Base-by-base conservation (phyloP, 495 filamentous ascomycete genomes). In the Aspergillus sclerotiicarbonarius region DNA sequence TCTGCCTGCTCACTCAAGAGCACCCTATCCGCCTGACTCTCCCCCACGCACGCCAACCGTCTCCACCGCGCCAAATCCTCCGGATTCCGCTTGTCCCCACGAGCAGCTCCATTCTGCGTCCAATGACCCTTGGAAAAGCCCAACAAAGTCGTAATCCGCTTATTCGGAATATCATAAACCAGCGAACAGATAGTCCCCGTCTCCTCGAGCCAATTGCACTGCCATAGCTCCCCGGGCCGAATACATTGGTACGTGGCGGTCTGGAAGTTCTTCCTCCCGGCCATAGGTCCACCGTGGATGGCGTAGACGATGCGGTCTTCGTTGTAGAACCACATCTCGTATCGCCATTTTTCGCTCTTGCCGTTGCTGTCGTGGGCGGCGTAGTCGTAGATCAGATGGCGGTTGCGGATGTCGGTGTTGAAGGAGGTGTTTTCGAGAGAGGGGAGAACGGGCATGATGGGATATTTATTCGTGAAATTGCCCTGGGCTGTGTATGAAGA, bases 311-410 rank as follows among this genome's bases (percentile, higher is more conserved):
- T 74, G 8, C 72, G 67, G 49, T 72, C 68, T 8, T 68, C 64
- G 52, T 73, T 73, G 48, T 72, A 69, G 60, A 76, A 77, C 69
- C 71, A 75, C 69, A 76, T 71, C 41, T 76, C 73, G 56, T 77
- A 76, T 10, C 71, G 71, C 75, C 74, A 76, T 62, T 71, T 77
- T 49, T 73, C 66, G 1, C 68, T 62, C n/a, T 68, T 67, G 12
- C 70, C 67, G 16, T 64, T 13, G 15, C 46, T 47, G 48, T 69
- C 65, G 29, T 70, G 54, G 2, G 67, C 70, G 6, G 57, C 63
- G 47, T 73, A 75, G 60, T 79, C 70, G 56, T 79, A 78, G 29
- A 77, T 70, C 31, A 76, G 62, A 49, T 77, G 75, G 30, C 72
- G 69, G 51, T 76, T 62, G 33, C 58, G 60, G 37, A 76, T 56